These are phyloP conservation scores for Magnolia sinica DNA, from an alignment of 164 flowering plant genomes.

Conservation along the genomic window DNA sequence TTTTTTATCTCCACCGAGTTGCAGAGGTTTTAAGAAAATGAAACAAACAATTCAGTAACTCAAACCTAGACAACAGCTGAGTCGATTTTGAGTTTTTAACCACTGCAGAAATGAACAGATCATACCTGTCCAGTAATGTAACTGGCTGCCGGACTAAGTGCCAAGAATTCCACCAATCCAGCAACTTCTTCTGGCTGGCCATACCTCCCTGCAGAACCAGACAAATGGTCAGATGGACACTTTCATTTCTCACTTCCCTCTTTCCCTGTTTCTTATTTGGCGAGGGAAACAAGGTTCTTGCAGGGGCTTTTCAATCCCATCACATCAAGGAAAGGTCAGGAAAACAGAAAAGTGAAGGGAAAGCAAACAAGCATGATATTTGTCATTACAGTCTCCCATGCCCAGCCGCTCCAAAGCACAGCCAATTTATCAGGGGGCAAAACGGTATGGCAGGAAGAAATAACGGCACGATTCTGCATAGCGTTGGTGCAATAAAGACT, in stretches of 20 bases:
- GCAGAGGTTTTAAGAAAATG: background rate
- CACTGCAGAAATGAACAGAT: background rate
- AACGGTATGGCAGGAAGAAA: too few relatives aligned
- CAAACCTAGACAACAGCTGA: background rate
- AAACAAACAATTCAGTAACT: too few relatives aligned
- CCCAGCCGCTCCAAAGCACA: too few relatives aligned
- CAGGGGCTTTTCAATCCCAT: too few relatives aligned
- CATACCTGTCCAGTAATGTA: constrained; percentile 52
- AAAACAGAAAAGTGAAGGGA: background rate
- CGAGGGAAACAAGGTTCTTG: background rate
- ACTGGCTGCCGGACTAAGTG: constrained; percentile 44
- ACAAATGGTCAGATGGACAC: background rate
- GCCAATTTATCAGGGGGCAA: too few relatives aligned
- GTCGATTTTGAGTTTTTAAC: background rate
- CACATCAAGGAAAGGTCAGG: too few relatives aligned
- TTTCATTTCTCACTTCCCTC: background rate
- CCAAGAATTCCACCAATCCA: constrained; percentile 47
- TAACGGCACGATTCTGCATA: too few relatives aligned
- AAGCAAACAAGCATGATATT: background rate
- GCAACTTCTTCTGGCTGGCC: constrained; percentile 58
- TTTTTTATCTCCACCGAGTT: background rate
- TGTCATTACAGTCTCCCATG: too few relatives aligned
- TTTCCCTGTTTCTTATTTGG: background rate
- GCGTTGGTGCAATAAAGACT: too few relatives aligned
- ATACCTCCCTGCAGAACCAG: constrained; percentile 35